Conservation (phyloP, 371 early-diverging fungal genomes). For the Apophysomyces trapeziformis region DNA sequence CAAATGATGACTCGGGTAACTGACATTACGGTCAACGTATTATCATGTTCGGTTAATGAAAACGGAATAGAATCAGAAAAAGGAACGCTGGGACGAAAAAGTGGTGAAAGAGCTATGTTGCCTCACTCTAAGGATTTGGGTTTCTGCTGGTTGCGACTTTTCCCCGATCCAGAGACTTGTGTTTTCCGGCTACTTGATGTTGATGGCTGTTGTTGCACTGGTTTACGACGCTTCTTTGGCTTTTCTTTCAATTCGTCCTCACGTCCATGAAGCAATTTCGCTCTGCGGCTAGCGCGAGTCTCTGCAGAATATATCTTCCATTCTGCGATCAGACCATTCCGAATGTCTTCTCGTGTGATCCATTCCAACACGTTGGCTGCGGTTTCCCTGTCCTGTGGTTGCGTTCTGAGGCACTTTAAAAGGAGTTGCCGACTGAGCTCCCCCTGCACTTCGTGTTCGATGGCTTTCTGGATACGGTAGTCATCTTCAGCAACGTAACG, state of each 20-base stretch:
- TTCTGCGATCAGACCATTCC: slow-evolving; percentile 42
- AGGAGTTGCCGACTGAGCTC: slow-evolving; percentile 53
- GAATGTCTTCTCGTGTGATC: slow-evolving; percentile 38
- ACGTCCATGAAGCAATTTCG: slow-evolving; percentile 28
- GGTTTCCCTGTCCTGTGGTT: slow-evolving; percentile 56
- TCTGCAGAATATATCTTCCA: slow-evolving; percentile 58
- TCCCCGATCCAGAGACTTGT: slow-evolving; percentile 1
- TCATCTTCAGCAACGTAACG: slow-evolving; percentile 63
- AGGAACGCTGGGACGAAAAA: background rate
- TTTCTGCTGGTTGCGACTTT: slow-evolving; percentile 16
- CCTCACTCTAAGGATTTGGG: slow-evolving; percentile 25
- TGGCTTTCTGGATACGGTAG: slow-evolving; percentile 57
- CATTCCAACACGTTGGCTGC: slow-evolving; percentile 52
- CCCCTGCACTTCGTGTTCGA: slow-evolving; percentile 60
- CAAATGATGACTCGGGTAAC: background rate
- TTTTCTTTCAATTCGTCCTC: slow-evolving; percentile 16
- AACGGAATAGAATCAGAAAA: no score
- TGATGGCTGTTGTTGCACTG: background rate
- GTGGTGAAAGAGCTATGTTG: slow-evolving; percentile 17
- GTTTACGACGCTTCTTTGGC: background rate
- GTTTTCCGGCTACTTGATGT: background rate
- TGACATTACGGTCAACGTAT: slow-evolving; percentile 8
- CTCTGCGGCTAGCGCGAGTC: slow-evolving; percentile 39
- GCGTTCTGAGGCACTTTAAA: slow-evolving; percentile 51
- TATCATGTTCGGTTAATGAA: background rate